Evolutionary conservation across 2,329 filamentous ascomycete genomes (phyloP).

Genomic region (Monilinia laxa): DNA sequence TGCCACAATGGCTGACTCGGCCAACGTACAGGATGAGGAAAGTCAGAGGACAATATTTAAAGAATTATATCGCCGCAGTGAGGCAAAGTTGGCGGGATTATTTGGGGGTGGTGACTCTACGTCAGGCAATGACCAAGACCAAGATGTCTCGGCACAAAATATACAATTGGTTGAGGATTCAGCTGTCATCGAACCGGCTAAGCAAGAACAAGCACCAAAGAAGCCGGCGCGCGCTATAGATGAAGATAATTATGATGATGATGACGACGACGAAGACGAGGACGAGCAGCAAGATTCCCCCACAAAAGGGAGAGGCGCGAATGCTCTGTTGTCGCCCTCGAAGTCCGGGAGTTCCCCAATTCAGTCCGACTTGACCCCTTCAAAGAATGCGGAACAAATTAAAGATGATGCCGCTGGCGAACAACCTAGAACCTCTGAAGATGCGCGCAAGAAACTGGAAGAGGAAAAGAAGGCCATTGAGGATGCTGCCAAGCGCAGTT

Average conservation of each 20-base stretch:
- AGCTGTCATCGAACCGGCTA: slow-evolving; percentile 51
- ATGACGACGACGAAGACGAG: slow-evolving; percentile 70
- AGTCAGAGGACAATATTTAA: slow-evolving; percentile 69
- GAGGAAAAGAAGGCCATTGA: slow-evolving; percentile 89
- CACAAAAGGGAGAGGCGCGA: slow-evolving; percentile 51
- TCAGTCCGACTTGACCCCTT: slow-evolving; percentile 50
- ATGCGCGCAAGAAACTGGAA: slow-evolving; percentile 89
- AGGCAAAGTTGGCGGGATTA: slow-evolving; percentile 74
- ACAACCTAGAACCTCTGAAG: slow-evolving; percentile 71
- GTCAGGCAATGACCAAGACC: slow-evolving; percentile 27
- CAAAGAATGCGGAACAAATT: slow-evolving; percentile 54
- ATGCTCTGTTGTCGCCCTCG: slow-evolving; percentile 62
- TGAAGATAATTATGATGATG: slow-evolving; percentile 79
- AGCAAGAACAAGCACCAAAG: slow-evolving; percentile 55
- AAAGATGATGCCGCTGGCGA: slow-evolving; percentile 51
- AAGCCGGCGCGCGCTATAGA: slow-evolving; percentile 76
- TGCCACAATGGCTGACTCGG: slow-evolving; percentile 48
- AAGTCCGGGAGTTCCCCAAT: slow-evolving; percentile 68
- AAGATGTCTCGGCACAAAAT: slow-evolving; percentile 38
- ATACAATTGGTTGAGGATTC: slow-evolving; percentile 48
- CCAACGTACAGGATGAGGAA: slow-evolving; percentile 64
- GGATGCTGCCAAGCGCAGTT: slow-evolving; percentile 83
- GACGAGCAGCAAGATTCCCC: slow-evolving; percentile 54
- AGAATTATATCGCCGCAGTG: slow-evolving; percentile 73
- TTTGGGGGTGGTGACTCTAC: slow-evolving; percentile 53